These are phyloP conservation scores for Flaveria ramosissima DNA, from an alignment of 129 eudicot species.

Conservation along the genomic window DNA sequence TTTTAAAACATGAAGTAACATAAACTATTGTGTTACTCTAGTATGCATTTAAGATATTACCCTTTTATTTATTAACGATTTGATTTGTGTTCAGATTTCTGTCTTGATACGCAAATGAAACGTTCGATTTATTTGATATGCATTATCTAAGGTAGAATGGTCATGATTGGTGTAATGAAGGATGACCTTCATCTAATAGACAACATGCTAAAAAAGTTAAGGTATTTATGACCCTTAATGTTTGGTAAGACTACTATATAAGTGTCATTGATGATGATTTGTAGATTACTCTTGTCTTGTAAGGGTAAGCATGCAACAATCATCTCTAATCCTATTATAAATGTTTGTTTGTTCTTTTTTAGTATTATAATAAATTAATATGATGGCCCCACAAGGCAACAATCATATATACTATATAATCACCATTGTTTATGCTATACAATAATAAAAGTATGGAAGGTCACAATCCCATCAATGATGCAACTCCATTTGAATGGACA, in stretches of 20 bases:
- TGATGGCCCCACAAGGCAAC: conserved; percentile 28
- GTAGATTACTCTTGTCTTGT: conserved; percentile 39
- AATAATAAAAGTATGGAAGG: conserved; percentile 1
- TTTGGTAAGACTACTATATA: conserved; percentile 26
- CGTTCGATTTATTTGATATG: not conserved
- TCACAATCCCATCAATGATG: not conserved
- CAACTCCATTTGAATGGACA: conserved; percentile 24
- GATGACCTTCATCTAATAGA: conserved; percentile 20
- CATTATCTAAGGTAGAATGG: conserved; percentile 18
- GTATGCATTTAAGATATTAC: not conserved
- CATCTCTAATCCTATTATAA: conserved; percentile 29
- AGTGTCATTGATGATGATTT: conserved; percentile 37
- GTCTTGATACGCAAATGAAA: not conserved
- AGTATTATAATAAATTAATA: conserved; percentile 9
- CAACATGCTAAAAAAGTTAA: conserved; percentile 39
- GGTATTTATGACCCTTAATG: conserved; percentile 18
- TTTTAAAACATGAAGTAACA: not conserved
- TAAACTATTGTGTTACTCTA: not conserved
- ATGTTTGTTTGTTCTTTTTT: conserved; percentile 25
- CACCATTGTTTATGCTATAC: conserved; percentile 2
- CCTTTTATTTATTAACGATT: too few species aligned
- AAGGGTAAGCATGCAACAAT: conserved; percentile 36
- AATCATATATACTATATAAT: conserved; percentile 11
- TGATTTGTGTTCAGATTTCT: not conserved
- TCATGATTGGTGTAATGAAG: conserved; percentile 29